Percentiles rank a stretch among this genome's conserved stretches.
Conservation (phyloP, 345 rosid genomes). For the Ailanthus altissimus region DNA sequence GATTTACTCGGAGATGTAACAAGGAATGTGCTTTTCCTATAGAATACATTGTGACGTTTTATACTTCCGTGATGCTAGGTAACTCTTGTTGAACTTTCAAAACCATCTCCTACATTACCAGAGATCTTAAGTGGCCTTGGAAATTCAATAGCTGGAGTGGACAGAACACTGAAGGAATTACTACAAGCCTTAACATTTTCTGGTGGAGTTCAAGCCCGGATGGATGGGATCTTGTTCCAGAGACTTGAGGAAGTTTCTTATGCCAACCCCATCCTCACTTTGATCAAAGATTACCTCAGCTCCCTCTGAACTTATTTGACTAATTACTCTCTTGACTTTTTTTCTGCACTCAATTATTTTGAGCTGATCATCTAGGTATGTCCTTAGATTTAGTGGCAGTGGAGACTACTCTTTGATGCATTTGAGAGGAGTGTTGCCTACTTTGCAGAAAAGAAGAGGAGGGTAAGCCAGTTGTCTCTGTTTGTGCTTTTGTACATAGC, state of each 20-base stretch:
- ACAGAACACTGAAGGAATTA: slow-evolving; percentile 57
- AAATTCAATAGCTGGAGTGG: slow-evolving; percentile 67
- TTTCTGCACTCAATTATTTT: background rate
- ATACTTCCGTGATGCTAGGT: slow-evolving; percentile 49
- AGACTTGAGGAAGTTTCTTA: slow-evolving; percentile 55
- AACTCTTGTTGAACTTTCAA: slow-evolving; percentile 76
- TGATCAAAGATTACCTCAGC: slow-evolving; percentile 73
- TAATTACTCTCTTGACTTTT: background rate
- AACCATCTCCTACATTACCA: slow-evolving; percentile 69
- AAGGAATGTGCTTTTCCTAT: background rate
- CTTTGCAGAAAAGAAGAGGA: background rate
- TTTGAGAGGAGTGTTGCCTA: background rate
- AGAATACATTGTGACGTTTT: slow-evolving; percentile 3
- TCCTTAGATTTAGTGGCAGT: background rate
- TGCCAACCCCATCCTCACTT: slow-evolving; percentile 49
- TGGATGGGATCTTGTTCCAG: slow-evolving; percentile 89
- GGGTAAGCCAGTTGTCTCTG: background rate
- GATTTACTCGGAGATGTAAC: background rate
- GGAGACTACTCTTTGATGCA: background rate
- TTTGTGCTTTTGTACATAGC: background rate
- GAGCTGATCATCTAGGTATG: background rate
- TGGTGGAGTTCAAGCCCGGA: slow-evolving; percentile 79
- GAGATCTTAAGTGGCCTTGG: slow-evolving; percentile 75
- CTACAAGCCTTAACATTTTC: slow-evolving; percentile 56
- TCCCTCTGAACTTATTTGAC: slow-evolving; percentile 45